Base-by-base conservation (phyloP, 2,329 filamentous ascomycete species). In the Colletotrichum sidae region DNA sequence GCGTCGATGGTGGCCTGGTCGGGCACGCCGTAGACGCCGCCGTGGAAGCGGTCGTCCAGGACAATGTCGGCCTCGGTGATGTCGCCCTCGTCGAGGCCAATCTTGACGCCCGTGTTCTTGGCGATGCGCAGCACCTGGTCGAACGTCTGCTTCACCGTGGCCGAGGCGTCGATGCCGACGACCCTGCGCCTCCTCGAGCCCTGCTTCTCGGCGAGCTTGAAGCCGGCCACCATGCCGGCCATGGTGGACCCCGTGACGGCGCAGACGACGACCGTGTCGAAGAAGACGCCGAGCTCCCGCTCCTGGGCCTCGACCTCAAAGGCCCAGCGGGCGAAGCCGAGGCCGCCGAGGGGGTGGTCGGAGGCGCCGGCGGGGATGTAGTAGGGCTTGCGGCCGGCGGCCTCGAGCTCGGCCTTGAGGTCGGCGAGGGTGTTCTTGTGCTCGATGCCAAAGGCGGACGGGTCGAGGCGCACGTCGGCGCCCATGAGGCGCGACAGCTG, bases 281-380 rank as follows among this genome's bases (percentile, higher is more conserved):
- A 92, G 74, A 90, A 90, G 10, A 91, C 72, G 0, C 87, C 88
- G 34, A 87, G 69, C 68, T 84, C 80, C 67, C 79, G 77, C 76
- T 92, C 90, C 76, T 92, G 90, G 67, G 81, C 79, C 51, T 81
- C 81, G 0, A 93, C 87, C 75, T 92, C 90, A 41, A 91, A 88
- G 1, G 90, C 89, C 87, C 90, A 92, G 2, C 89, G 80, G 8
- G 89, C 89, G 70, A 92, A 92, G 0, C 90, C 90, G 13, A 92
- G 75, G 0, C 90, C 90, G 3, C 90, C 90, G 0, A 92, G 80
- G 0, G 88, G 88, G 73, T 92, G 90, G 73, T 92, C 89, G 0
- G 87, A 90, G 1, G 90, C 90, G 0, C 90, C 90, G 0, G 90
- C 89, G 4, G 90, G 90, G 68, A 92, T 91, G 72, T 90, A 90